Evolutionary conservation across 1,284 basidiomycete genomes (phyloP), one percentile per base, ranked within the genome.

Genomic region (Cutaneotrichosporon mucoides): DNA sequence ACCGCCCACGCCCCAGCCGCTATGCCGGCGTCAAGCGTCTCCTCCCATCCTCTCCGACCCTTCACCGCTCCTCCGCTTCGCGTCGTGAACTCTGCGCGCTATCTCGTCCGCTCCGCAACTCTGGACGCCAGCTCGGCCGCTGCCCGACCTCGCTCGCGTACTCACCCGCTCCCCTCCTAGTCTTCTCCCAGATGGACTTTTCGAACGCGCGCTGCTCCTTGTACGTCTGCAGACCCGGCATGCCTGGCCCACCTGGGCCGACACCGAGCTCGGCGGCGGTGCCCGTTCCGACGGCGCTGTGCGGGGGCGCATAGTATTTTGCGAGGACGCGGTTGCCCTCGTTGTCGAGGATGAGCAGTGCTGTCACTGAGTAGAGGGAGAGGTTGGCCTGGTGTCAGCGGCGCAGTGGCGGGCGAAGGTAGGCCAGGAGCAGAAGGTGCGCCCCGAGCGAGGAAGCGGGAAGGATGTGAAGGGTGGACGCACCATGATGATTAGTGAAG

Each of bases 151-250:
- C 24, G n/a, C 5, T 10, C 15, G 7, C 52, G 9, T 24, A 82
- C 86, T 71, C 69, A 93, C 92, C 90, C 78, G 88, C 88, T 16
- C 89, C 83, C 73, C 93, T 90, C 79, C 92, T 89, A 0, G 92
- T 94, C 82, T 99, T 99, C 70, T 92, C 88, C 83, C 87, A 96
- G 45, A 99, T 81, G 2, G 88, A 89, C 82, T 95, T 95, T 82
- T 99, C 96, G 73, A 98, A 97, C 35, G 87, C 85, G 53, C 90
- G 88, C 78, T 97, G 95, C 73, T 99, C 95, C 79, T 98, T 97
- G 68, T 91, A 73, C 12, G 86, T 87, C 15, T 81, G 60, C 60
- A 79, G 63, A 4, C 76, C 76, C 8, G 67, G 62, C 66, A 69
- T 70, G 6, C 74, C 74, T 2, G 73, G 73, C 44, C 72, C 76